Percentiles rank a stretch among this genome's conserved stretches.
These are phyloP conservation scores for Alternaria arbusti DNA, from an alignment of 2,329 filamentous ascomycete genomes.

Conservation along the genomic window DNA sequence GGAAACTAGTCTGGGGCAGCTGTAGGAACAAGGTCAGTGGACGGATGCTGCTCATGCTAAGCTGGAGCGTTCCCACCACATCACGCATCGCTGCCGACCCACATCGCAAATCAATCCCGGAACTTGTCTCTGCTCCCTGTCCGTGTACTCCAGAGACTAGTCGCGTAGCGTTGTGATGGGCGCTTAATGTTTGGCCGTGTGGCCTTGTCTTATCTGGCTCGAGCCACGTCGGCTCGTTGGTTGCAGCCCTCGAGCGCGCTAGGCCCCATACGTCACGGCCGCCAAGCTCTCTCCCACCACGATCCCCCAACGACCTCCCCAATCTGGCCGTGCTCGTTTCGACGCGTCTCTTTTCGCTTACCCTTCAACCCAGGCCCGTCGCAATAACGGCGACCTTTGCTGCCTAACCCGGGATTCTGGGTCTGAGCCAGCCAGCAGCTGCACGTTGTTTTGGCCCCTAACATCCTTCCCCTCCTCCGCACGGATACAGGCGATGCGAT, in stretches of 20 bases:
- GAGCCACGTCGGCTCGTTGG: slow-evolving; percentile 23
- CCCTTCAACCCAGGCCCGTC: slow-evolving; percentile 3
- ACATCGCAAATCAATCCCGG: slow-evolving; percentile 5
- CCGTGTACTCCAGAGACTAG: slow-evolving; percentile 14
- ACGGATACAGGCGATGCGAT: slow-evolving; percentile 4
- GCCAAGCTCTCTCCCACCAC: slow-evolving; percentile 2
- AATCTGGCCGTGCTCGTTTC: slow-evolving; percentile 10
- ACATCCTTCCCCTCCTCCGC: slow-evolving; percentile 1
- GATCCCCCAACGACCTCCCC: slow-evolving; percentile 13
- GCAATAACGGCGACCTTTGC: slow-evolving; percentile 15
- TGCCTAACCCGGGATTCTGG: slow-evolving; percentile 21
- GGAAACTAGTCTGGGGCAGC: slow-evolving; percentile 18
- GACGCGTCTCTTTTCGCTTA: slow-evolving; percentile 18
- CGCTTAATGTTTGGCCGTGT: slow-evolving; percentile 29
- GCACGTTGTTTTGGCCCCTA: slow-evolving; percentile 11
- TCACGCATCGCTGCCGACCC: slow-evolving; percentile 13
- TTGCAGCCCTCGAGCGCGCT: slow-evolving; percentile 13
- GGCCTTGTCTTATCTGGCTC: slow-evolving; percentile 23
- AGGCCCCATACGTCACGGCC: slow-evolving; percentile 17
- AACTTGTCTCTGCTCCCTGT: slow-evolving; percentile 5
- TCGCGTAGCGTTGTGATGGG: slow-evolving; percentile 22
- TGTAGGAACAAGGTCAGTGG: slow-evolving; percentile 13
- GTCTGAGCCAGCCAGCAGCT: slow-evolving; percentile 8
- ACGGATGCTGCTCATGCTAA: slow-evolving; percentile 27
- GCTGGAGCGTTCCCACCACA: slow-evolving; percentile 17